phyloP scores from a whole-genome alignment of 495 filamentous ascomycete genomes.

The Aspergillus taichungensis region DNA sequence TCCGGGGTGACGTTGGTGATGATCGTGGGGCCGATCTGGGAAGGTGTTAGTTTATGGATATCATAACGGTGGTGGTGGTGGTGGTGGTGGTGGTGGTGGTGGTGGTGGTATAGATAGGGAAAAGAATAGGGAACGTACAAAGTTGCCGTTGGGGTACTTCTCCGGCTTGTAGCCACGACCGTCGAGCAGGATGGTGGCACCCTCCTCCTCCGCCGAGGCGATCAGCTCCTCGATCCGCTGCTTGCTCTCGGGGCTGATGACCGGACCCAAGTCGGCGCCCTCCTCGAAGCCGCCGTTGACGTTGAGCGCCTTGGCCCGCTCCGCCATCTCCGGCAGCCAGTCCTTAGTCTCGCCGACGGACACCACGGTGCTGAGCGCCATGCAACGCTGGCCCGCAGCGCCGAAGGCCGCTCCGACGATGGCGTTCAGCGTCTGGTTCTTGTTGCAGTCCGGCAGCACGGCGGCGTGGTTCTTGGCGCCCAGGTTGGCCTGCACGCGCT shows the following conservation, averaged over 20 bases:
- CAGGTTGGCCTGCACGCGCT: conserved; percentile 93
- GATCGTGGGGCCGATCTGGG: conserved; percentile 75
- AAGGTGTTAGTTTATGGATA: conserved; percentile 55
- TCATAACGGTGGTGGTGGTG: conserved; percentile 90
- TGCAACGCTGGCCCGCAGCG: conserved; percentile 93
- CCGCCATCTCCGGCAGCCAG: conserved; percentile 86
- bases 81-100: conserved; percentile 94
- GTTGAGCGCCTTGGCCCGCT: conserved; percentile 79
- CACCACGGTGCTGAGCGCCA: conserved; percentile 91
- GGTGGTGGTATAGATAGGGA: conserved; percentile 39
- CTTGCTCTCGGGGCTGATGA: conserved; percentile 90
- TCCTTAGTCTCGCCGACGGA: conserved; percentile 91
- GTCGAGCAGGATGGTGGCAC: conserved; percentile 90
- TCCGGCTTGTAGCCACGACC: conserved; percentile 78
- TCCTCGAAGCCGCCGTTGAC: conserved; percentile 94
- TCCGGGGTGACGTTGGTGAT: conserved; percentile 84
- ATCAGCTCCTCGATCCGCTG: conserved; percentile 85
- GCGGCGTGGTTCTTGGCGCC: conserved; percentile 98
- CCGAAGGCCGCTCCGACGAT: conserved; percentile 94
- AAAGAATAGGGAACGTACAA: conserved; percentile 36
- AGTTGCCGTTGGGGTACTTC: conserved; percentile 97
- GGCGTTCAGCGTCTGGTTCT: conserved; percentile 92
- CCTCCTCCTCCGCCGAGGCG: conserved; percentile 81
- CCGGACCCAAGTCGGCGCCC: conserved; percentile 90
- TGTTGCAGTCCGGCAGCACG: conserved; percentile 92